These are phyloP conservation scores for Ogataea nakhonphanomensis DNA, from an alignment of 805 yeast genomes.

Conservation along the genomic window DNA sequence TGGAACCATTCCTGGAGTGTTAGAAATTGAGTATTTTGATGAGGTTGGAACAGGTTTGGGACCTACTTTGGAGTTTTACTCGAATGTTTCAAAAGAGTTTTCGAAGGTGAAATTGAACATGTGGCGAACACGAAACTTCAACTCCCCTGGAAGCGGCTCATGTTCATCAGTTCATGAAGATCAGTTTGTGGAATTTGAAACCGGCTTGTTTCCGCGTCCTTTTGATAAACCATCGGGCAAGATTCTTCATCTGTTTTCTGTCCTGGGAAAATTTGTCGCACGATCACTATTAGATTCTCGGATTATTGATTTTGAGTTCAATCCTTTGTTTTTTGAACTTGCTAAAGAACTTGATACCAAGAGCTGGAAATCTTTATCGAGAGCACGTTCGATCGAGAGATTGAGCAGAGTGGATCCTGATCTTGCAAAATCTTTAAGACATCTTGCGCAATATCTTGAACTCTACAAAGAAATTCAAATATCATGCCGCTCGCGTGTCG, in stretches of 20 bases:
- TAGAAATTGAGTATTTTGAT: constrained; percentile 83
- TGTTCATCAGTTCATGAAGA: constrained; percentile 3
- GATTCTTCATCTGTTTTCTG: constrained; percentile 51
- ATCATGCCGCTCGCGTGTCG: constrained; percentile 13
- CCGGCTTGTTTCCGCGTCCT: constrained; percentile 78
- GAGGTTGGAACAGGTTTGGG: constrained; percentile 98
- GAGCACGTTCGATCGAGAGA: constrained; percentile 31
- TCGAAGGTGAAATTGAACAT: constrained; percentile 50
- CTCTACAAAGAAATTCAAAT: constrained; percentile 10
- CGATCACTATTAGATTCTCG: constrained; percentile 86
- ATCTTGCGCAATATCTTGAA: constrained; percentile 43
- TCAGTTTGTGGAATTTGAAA: constrained; percentile 21
- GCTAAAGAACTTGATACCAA: constrained; percentile 37
- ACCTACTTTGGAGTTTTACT: constrained; percentile 91
- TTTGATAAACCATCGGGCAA: constrained; percentile 30
- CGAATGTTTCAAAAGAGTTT: constrained; percentile 75
- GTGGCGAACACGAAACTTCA: constrained; percentile 57
- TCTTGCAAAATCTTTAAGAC: constrained; percentile 55
- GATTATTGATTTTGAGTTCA: constrained; percentile 78
- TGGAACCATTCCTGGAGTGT: constrained; percentile 73
- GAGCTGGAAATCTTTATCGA: constrained; percentile 6
- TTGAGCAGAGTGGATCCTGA: constrained; percentile 53
- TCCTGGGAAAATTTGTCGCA: constrained; percentile 81
- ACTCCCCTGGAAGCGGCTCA: constrained; percentile 6
- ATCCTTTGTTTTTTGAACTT: constrained; percentile 62